Percentiles rank a stretch among this genome's conserved stretches.
Conservation (phyloP, 2,329 filamentous ascomycete species). For the Neonectria sp. region DNA sequence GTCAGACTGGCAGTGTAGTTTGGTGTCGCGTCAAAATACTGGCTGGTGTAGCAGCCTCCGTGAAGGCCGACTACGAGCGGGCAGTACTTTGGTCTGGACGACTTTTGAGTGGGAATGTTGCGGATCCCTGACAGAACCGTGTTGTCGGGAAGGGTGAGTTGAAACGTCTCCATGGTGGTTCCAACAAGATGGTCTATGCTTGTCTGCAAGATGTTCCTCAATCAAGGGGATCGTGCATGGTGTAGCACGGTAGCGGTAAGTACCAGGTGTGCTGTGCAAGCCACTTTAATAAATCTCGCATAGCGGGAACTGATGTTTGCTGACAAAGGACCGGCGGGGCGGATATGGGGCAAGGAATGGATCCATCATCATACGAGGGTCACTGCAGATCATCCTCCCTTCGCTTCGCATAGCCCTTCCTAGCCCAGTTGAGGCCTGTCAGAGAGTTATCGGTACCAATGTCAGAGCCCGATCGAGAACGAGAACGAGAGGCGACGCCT, state of each 20-base stretch:
- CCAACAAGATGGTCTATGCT: background rate
- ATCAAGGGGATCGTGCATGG: background rate
- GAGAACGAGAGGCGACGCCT: background rate
- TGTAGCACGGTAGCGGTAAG: background rate
- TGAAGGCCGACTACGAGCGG: constrained; percentile 41
- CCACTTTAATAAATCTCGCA: constrained; percentile 3
- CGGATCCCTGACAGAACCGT: constrained; percentile 33
- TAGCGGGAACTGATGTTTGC: background rate
- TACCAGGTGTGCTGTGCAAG: background rate
- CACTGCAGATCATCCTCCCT: background rate
- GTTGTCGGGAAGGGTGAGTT: constrained; percentile 29
- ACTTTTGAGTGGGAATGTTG: constrained; percentile 28
- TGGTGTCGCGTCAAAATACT: constrained; percentile 40
- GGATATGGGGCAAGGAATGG: constrained; percentile 1
- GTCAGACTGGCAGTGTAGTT: constrained; percentile 31
- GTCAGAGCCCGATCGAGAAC: constrained; percentile 4
- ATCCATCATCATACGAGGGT: constrained; percentile 9
- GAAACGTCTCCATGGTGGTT: constrained; percentile 35
- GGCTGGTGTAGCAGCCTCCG: constrained; percentile 39
- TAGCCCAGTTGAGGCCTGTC: constrained; percentile 13
- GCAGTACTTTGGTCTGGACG: constrained; percentile 25
- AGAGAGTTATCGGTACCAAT: constrained; percentile 9
- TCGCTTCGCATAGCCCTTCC: constrained; percentile 5
- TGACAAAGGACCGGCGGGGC: constrained; percentile 18
- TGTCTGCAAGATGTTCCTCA: background rate